Base-by-base conservation (phyloP, 352 stramenopile species). In the Phytophthora vignae region DNA sequence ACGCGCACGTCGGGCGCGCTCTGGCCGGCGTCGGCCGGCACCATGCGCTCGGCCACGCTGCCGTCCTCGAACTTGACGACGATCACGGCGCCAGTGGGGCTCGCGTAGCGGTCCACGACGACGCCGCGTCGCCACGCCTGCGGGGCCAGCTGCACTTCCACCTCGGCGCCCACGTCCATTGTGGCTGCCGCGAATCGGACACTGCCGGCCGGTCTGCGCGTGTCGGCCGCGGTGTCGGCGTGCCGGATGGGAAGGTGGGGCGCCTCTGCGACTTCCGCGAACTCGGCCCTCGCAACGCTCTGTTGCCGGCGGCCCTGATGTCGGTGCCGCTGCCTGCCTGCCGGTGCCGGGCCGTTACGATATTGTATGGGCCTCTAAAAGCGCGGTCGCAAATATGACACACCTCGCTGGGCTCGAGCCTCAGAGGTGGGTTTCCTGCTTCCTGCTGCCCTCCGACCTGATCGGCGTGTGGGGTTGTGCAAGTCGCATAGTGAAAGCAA, bases 31-130 rank as follows among this genome's bases (percentile, higher is more conserved):
- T 93, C 81, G 12, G 69, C 74, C 0, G 82, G 71, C 1, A 91
- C 85, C 19, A 42, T 75, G 17, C 85, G 57, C 55, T 93, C 79
- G 1, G 57, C 72, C 8, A 90, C 48, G 15, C 75, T 81, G 48
- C 84, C 85, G 69, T 91, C 83, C 55, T 90, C 79, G 33, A 92
- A 86, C 69, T 91, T 87, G 72, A 93, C 74, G 49, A 84, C 85
- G 22, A 83, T 65, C 8, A 93, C 77, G 12, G 84, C 79, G 40
- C 82, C 83, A 0, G 73, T 85, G 25, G 79, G 79, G 48, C 74
- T 90, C 54, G 78, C 73, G 59, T 91, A 92, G 57, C 87, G 80
- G 73, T 94, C 84, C 50, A 91, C 78, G 52, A 92, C 74, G 46
- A 79, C 57, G 38, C 75, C 87, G 25, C 74, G 82, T 42, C 69